These are phyloP conservation scores for Penicillium robsamsonii DNA, from an alignment of 495 filamentous ascomycete genomes.

Conservation along the genomic window DNA sequence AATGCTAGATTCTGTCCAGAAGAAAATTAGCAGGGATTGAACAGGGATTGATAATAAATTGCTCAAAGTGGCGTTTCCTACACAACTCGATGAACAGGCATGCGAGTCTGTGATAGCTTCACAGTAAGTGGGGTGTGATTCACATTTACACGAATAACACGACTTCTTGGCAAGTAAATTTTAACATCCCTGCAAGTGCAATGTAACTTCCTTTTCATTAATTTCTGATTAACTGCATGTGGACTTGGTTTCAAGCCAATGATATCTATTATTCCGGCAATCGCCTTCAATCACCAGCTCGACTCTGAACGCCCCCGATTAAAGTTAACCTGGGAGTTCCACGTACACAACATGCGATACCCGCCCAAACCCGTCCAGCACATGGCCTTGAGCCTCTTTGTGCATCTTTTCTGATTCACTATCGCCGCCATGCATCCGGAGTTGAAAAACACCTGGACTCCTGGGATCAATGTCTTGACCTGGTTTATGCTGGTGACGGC, in stretches of 20 bases:
- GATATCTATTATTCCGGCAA: too few species aligned
- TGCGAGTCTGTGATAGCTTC: background rate
- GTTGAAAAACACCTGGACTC: conserved; percentile 19
- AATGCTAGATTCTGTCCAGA: too few species aligned
- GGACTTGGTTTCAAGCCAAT: background rate
- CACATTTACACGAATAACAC: background rate
- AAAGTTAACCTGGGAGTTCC: too few species aligned
- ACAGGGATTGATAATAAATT: too few species aligned
- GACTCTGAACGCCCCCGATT: too few species aligned
- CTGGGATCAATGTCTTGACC: conserved; percentile 20
- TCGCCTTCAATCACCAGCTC: too few species aligned
- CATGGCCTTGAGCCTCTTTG: background rate
- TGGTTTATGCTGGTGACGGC: conserved; percentile 20
- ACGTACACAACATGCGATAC: background rate
- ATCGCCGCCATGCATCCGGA: conserved; percentile 12
- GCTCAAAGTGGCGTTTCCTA: too few species aligned
- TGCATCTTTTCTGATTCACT: background rate
- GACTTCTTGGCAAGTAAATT: background rate
- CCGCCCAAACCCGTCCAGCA: background rate
- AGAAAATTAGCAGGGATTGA: background rate
- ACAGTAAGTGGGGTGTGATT: background rate
- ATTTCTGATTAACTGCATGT: background rate
- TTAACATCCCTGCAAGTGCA: background rate
- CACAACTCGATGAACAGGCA: too few species aligned
- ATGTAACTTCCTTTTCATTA: background rate